These are phyloP conservation scores for Mucor piriformis DNA, from an alignment of 371 early-diverging fungal species.

Conservation along the genomic window DNA sequence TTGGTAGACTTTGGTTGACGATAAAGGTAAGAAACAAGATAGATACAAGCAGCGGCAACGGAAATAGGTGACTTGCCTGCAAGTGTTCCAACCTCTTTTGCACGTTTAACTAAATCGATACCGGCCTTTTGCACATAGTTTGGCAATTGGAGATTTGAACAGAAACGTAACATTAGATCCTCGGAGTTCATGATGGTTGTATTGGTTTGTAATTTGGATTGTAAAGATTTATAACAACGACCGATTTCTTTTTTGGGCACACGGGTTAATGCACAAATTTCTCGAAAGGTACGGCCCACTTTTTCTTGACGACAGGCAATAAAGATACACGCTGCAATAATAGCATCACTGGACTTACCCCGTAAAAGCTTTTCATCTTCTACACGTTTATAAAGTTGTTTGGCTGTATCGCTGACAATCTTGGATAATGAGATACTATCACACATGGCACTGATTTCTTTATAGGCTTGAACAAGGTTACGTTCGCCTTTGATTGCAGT, in stretches of 20 bases:
- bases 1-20: conserved; percentile 67
- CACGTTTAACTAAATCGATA: conserved; percentile 70
- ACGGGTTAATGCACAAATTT: conserved; percentile 93
- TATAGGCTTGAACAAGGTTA: conserved; percentile 87
- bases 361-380: conserved; percentile 88
- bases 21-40: conserved; percentile 78
- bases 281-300: conserved; percentile 97
- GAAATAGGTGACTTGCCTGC: conserved; percentile 92
- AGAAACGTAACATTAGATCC: conserved; percentile 88
- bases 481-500: conserved; percentile 79
- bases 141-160: conserved; percentile 75
- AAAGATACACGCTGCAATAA: conserved; percentile 97
- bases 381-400: conserved; percentile 91
- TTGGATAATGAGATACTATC: conserved; percentile 90
- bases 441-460: conserved; percentile 91
- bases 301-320: conserved; percentile 95
- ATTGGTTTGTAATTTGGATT: conserved; percentile 66
- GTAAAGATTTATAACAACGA: conserved; percentile 81
- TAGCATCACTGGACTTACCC: conserved; percentile 90
- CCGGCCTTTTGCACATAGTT: conserved; percentile 78
- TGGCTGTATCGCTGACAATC: conserved; percentile 91
- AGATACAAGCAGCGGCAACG: conserved; percentile 91
- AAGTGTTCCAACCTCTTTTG: conserved; percentile 78
- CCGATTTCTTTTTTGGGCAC: conserved; percentile 95
- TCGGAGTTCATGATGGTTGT: conserved; percentile 73